Percentiles rank a stretch among this genome's conserved stretches.
phyloP scores from a whole-genome alignment of 1,284 basidiomycete species.

The Leccinum pallidistipes region DNA sequence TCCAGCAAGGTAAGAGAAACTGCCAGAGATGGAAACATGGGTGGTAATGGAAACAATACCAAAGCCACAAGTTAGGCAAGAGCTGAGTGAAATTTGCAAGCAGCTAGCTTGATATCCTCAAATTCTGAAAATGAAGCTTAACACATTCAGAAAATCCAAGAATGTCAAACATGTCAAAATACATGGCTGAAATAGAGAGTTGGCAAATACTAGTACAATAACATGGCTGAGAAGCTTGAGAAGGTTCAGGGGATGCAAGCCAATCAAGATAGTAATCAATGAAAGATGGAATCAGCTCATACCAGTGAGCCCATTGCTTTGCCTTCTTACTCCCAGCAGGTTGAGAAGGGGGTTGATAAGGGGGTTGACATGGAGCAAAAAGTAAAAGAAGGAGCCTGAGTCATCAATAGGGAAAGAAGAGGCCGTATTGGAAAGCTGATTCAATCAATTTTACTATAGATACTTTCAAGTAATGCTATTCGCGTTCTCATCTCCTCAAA shows the following conservation, averaged over 20 bases:
- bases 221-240: neutral
- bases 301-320: neutral
- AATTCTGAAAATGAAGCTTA: neutral
- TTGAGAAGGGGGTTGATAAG: too few species aligned
- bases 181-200: neutral
- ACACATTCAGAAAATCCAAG: neutral
- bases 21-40: neutral
- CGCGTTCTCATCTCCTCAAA: too few species aligned
- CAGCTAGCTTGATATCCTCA: neutral
- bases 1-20: neutral
- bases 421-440: too few species aligned
- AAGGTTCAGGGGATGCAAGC: too few species aligned
- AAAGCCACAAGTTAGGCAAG: neutral
- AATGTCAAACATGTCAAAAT: neutral
- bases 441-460: too few species aligned
- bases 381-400: neutral
- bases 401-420: neutral
- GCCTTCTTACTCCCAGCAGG: neutral
- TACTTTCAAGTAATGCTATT: too few species aligned
- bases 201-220: neutral
- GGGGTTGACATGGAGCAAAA: too few species aligned
- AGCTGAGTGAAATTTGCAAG: neutral
- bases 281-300: neutral
- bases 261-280: neutral
- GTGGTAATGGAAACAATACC: neutral